Conservation (phyloP, 2,329 filamentous ascomycete species). For the Macroventuria anomochaeta region DNA sequence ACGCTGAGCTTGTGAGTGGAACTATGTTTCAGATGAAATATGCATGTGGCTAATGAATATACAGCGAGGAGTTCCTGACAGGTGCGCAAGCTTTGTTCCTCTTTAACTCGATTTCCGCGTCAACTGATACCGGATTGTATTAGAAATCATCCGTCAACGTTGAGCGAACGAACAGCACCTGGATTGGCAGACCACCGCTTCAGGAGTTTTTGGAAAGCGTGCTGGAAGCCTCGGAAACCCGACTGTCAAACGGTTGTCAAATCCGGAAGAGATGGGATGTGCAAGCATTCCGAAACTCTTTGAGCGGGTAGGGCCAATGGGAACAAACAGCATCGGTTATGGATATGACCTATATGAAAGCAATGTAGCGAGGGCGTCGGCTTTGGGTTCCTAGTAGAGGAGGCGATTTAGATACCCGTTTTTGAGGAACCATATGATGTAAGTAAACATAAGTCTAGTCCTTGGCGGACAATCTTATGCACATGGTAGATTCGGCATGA, state of each 20-base stretch:
- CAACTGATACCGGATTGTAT: slow-evolving; percentile 60
- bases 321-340: not conserved
- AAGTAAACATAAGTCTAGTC: too few relatives aligned
- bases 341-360: not conserved
- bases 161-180: slow-evolving; percentile 18
- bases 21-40: not conserved
- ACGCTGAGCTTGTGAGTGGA: slow-evolving; percentile 61
- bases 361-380: not conserved
- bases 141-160: slow-evolving; percentile 53
- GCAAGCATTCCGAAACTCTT: not conserved
- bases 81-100: slow-evolving; percentile 63
- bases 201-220: not conserved
- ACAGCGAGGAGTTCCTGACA: slow-evolving; percentile 61
- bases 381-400: not conserved
- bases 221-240: not conserved
- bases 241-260: not conserved
- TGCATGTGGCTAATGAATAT: not conserved
- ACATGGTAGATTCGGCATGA: too few relatives aligned
- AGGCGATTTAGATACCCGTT: slow-evolving; percentile 12
- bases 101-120: slow-evolving; percentile 59
- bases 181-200: not conserved
- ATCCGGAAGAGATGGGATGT: not conserved
- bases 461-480: too few relatives aligned
- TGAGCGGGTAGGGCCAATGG: not conserved
- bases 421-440: not conserved